Percentiles rank a stretch among this genome's conserved stretches.
These are phyloP conservation scores for Ruellia speciosa DNA, from an alignment of 305 asterid species.

Conservation along the genomic window DNA sequence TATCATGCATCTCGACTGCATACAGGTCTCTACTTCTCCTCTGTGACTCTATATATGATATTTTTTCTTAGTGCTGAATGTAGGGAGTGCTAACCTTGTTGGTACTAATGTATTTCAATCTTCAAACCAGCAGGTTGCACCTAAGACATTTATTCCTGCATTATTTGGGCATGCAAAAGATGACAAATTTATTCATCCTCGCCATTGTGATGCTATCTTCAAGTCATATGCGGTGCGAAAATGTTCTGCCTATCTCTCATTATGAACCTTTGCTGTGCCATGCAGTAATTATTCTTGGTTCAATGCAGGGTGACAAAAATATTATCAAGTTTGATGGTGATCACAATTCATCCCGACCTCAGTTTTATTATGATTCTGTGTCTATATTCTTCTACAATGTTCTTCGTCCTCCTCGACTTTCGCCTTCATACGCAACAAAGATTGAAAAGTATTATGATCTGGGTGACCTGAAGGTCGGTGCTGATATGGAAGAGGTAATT, in stretches of 20 bases:
- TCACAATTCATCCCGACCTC: constrained; percentile 95
- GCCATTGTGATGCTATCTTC: constrained; percentile 75
- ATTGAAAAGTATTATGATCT: constrained; percentile 72
- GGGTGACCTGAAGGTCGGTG: constrained; percentile 61
- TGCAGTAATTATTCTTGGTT: constrained; percentile 12
- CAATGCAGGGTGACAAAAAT: constrained; percentile 86
- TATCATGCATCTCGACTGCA: constrained; percentile 66
- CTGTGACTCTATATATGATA: neutral
- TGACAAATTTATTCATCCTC: constrained; percentile 79
- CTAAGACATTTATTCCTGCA: constrained; percentile 81
- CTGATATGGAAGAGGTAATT: constrained; percentile 73
- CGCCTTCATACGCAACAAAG: constrained; percentile 48
- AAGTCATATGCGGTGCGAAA: constrained; percentile 58
- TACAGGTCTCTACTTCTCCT: constrained; percentile 46
- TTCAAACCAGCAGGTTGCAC: constrained; percentile 65
- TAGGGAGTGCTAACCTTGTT: neutral
- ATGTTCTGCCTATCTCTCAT: constrained; percentile 12
- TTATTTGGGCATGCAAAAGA: constrained; percentile 92
- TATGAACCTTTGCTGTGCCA: constrained; percentile 15
- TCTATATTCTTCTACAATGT: constrained; percentile 84
- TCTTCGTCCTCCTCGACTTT: constrained; percentile 78
- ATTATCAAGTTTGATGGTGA: constrained; percentile 94
- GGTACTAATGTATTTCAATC: constrained; percentile 20
- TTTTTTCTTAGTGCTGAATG: neutral
- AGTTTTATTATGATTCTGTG: constrained; percentile 85